A percentile compares a stretch with the other conserved stretches of the same genome.
Evolutionary conservation across 345 rosid species (phyloP).

Genomic region (Populus davidiana): DNA sequence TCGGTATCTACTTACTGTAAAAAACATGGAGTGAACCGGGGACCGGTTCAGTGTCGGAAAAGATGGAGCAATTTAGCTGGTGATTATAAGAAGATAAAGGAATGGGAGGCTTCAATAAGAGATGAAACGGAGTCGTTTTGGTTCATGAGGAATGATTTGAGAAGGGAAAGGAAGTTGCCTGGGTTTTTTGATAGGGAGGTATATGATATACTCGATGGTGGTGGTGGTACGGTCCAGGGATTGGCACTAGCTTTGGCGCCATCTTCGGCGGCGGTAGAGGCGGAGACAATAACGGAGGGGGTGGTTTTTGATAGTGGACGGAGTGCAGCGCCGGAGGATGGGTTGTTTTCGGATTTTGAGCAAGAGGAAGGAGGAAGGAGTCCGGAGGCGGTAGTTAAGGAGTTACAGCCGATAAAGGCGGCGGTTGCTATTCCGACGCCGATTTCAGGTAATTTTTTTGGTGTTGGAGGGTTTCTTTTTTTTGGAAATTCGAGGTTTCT

Average conservation of each 20-base stretch:
- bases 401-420: constrained; percentile 3
- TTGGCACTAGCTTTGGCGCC: constrained; percentile 11
- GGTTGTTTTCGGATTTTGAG: constrained; percentile 67
- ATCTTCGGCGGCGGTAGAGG: constrained; percentile 8
- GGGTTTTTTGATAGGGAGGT: constrained; percentile 95
- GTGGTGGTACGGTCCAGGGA: constrained; percentile 15
- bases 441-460: constrained; percentile 40
- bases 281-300: background rate
- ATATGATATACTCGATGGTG: constrained; percentile 77
- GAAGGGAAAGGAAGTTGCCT: constrained; percentile 82
- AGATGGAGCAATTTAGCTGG: constrained; percentile 99
- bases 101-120: constrained; percentile 70
- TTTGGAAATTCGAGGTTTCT: background rate
- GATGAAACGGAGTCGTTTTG: constrained; percentile 89
- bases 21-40: constrained; percentile 88
- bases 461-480: background rate
- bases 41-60: constrained; percentile 97
- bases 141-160: constrained; percentile 87
- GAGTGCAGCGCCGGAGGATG: constrained; percentile 63
- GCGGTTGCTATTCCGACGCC: constrained; percentile 38
- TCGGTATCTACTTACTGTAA: constrained; percentile 85
- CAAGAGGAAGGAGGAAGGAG: constrained; percentile 53
- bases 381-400: constrained; percentile 24
- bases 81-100: constrained; percentile 89
- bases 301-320: constrained; percentile 49